Evolutionary conservation across 2,329 filamentous ascomycete genomes (phyloP).

Genomic region (Claviceps humidiphila): DNA sequence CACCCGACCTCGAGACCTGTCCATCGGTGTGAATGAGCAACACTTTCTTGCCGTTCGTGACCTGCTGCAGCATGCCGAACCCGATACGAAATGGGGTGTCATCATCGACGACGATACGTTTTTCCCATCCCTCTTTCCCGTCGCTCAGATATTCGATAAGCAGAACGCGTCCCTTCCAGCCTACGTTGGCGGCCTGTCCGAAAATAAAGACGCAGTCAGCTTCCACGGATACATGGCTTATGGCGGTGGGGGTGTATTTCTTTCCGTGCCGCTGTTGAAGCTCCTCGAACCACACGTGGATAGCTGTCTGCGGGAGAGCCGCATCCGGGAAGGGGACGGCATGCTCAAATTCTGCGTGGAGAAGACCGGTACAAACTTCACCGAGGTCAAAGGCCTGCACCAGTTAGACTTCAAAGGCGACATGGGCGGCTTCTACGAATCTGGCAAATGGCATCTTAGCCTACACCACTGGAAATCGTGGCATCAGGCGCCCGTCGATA

Average conservation of each 20-base stretch:
- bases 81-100: constrained; percentile 38
- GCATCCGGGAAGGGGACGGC: constrained; percentile 35
- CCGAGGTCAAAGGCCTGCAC: constrained; percentile 38
- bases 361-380: constrained; percentile 40
- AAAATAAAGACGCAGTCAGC: constrained; percentile 37
- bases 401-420: constrained; percentile 45
- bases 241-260: constrained; percentile 46
- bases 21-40: constrained; percentile 34
- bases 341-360: constrained; percentile 43
- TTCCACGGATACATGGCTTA: constrained; percentile 46
- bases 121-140: constrained; percentile 39
- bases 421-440: constrained; percentile 46
- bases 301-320: constrained; percentile 31
- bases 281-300: constrained; percentile 34
- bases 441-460: constrained; percentile 38
- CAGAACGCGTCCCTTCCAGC: constrained; percentile 34
- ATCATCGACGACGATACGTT: constrained; percentile 53
- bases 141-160: constrained; percentile 32
- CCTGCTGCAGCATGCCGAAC: constrained; percentile 29
- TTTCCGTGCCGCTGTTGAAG: constrained; percentile 37
- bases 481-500: constrained; percentile 31
- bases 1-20: constrained; percentile 19
- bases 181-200: constrained; percentile 45
- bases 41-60: constrained; percentile 43
- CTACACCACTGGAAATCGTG: constrained; percentile 53